Evolutionary conservation across 805 yeast genomes (phyloP).

Genomic region (Myxozyma melibiosi): DNA sequence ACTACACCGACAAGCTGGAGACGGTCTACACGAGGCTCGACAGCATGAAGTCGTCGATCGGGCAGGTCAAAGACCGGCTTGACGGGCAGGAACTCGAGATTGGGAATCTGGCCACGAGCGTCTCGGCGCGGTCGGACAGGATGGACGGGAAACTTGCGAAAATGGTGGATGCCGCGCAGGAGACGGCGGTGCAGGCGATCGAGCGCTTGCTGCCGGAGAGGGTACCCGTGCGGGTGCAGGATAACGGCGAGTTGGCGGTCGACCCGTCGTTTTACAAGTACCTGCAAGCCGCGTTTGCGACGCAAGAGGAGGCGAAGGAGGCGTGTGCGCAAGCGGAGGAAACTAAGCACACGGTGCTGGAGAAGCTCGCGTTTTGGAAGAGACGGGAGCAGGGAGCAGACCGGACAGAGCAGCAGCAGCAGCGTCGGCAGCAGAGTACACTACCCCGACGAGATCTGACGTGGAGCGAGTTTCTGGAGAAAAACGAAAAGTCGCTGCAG

Average conservation of each 20-base stretch:
- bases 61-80: neutral
- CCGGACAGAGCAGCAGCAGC: neutral
- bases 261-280: slow-evolving; percentile 29
- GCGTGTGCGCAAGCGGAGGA: neutral
- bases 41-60: neutral
- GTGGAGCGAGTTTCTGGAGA: slow-evolving; percentile 26
- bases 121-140: neutral
- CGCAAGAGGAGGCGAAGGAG: slow-evolving; percentile 11
- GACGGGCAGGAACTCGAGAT: neutral
- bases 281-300: slow-evolving; percentile 21
- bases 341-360: neutral
- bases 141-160: neutral
- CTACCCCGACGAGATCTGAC: neutral
- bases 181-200: slow-evolving; percentile 21
- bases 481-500: slow-evolving; percentile 14
- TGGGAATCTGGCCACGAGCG: neutral
- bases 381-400: too few species aligned
- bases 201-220: slow-evolving; percentile 25
- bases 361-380: too few species aligned
- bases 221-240: slow-evolving; percentile 17
- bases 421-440: neutral
- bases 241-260: slow-evolving; percentile 17
- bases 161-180: slow-evolving; percentile 12
- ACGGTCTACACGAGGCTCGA: neutral
- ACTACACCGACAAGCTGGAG: neutral